phyloP scores from a whole-genome alignment of 2,329 filamentous ascomycete genomes.

The Sphaerulina vaccinii region DNA sequence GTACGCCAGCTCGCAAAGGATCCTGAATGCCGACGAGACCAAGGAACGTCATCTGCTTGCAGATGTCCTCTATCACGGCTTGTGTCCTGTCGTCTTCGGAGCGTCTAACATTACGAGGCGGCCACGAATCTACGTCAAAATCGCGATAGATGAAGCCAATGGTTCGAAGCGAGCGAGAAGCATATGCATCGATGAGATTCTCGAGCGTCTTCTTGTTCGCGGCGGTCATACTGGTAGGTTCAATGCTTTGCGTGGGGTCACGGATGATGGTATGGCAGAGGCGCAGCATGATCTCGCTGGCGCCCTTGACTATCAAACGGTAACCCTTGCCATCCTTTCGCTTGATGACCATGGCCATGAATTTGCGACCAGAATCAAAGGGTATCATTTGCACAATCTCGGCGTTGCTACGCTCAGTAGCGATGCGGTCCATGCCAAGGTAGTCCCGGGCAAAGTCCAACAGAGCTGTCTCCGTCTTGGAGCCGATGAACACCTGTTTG shows the following conservation, averaged over 20 bases:
- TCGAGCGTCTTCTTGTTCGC: slow-evolving; percentile 61
- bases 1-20: slow-evolving; percentile 66
- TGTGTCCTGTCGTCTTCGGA: slow-evolving; percentile 62
- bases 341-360: slow-evolving; percentile 65
- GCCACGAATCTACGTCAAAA: slow-evolving; percentile 69
- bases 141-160: slow-evolving; percentile 83
- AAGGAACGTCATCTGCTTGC: slow-evolving; percentile 71
- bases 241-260: slow-evolving; percentile 60
- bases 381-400: slow-evolving; percentile 57
- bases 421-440: slow-evolving; percentile 62
- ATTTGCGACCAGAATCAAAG: slow-evolving; percentile 67
- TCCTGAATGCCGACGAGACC: slow-evolving; percentile 74
- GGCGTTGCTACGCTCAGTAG: slow-evolving; percentile 61
- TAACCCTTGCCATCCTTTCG: slow-evolving; percentile 53
- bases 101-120: slow-evolving; percentile 62
- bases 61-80: slow-evolving; percentile 66
- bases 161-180: slow-evolving; percentile 75
- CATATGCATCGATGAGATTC: slow-evolving; percentile 72
- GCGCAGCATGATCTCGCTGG: slow-evolving; percentile 51
- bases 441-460: slow-evolving; percentile 67
- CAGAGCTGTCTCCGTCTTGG: slow-evolving; percentile 74
- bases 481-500: slow-evolving; percentile 63
- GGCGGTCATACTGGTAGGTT: slow-evolving; percentile 53
- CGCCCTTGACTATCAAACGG: slow-evolving; percentile 56
- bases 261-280: slow-evolving; percentile 54